Evolutionary conservation across 2,329 filamentous ascomycete species (phyloP).

Genomic region (Orbilia quercus): DNA sequence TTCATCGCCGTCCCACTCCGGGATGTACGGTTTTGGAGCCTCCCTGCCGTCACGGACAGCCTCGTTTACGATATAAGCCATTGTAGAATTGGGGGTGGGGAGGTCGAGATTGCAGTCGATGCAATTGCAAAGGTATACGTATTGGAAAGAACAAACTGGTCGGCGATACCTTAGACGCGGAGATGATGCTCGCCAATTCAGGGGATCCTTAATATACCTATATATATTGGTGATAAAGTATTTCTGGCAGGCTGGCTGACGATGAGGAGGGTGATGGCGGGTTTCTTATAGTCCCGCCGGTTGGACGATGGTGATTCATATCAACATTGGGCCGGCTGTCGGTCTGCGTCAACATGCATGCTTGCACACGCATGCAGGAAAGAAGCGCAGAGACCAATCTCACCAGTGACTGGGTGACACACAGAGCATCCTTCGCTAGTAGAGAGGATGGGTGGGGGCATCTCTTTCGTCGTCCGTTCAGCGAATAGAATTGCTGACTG

Average conservation of each 20-base stretch:
- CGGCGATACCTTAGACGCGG: too few species aligned
- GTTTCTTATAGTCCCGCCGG: conserved; percentile 31
- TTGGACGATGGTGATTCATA: conserved; percentile 36
- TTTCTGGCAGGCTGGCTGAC: background rate
- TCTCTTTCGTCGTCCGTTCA: conserved; percentile 3
- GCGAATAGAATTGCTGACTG: conserved; percentile 35
- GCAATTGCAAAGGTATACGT: too few species aligned
- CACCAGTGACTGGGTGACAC: conserved; percentile 42
- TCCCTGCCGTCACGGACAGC: conserved; percentile 32
- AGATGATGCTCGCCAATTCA: too few species aligned
- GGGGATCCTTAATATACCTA: too few species aligned
- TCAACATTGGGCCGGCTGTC: conserved; percentile 8
- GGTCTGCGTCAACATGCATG: conserved; percentile 49
- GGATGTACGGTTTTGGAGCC: conserved; percentile 53
- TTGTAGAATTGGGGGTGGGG: too few species aligned
- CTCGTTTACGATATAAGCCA: conserved; percentile 9
- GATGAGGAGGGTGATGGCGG: conserved; percentile 1
- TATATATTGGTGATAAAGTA: too few species aligned
- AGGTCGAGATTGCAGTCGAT: background rate
- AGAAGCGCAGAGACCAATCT: conserved; percentile 16
- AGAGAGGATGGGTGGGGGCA: conserved; percentile 29
- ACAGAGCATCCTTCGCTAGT: conserved; percentile 54
- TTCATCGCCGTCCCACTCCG: conserved; percentile 54
- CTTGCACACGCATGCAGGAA: conserved; percentile 44
- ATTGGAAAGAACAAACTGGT: too few species aligned